Base-by-base conservation (phyloP, 2,329 filamentous ascomycete species). In the Ceratocystis huliohia region DNA sequence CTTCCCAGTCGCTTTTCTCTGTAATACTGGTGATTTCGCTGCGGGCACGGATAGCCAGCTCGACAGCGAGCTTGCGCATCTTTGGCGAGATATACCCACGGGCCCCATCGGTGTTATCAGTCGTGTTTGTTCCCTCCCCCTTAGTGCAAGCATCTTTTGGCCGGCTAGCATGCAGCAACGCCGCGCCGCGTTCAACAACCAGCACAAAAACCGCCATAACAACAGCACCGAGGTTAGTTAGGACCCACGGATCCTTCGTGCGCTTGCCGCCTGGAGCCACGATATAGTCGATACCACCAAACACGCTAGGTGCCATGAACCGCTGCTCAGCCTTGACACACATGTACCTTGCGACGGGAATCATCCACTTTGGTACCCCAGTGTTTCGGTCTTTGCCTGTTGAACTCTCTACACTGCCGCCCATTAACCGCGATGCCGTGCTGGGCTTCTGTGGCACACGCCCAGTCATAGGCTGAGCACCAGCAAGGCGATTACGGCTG, bases 241-340 rank as follows among this genome's bases (percentile, higher is more conserved):
- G 72, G 5, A 80, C 73, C 81, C 80, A 81, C 66, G 77, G 75
- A 69, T 84, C 78, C 66, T 79, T 73, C 64, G 78, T 78, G 46
- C 74, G 75, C 30, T 72, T 73, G n/a, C 80, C 79, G 13, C 74
- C 73, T 0, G 79, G 78, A 1, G 74, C 73, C 10, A 79, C 71
- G 62, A 84, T 80, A 20, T 78, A 76, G 78, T 88, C 87, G 64
- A 91, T 80, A 0, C 89, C 91, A 0, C 89, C 87, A 62, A 89
- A 83, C 0, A 95, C 82, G 65, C 91, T 88, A 0, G 88, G 88
- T 0, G 84, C 84, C 2, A 91, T 81, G 3, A 78, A 79, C 5
- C 82, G 80, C 0, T 85, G 83, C 0, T 80, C 79, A 8, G 90
- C 79, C 28, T 82, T 80, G 48, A 80, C 80, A 73, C 88, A 62